Evolutionary conservation across 495 filamentous ascomycete species (phyloP), one percentile per base, ranked within the genome.

Genomic region (Tuber borchii): DNA sequence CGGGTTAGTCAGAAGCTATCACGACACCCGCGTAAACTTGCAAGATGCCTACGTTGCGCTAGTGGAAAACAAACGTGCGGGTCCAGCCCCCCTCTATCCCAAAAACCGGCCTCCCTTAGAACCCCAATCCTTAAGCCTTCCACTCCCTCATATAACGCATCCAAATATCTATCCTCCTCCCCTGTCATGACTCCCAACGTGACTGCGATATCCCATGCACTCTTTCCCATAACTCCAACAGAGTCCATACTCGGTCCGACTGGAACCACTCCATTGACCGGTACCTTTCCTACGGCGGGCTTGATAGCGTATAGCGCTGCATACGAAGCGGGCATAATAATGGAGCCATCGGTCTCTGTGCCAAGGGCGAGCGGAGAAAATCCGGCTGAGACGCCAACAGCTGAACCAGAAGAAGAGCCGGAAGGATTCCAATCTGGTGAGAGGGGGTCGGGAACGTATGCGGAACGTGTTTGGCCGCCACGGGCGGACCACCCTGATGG

Each of bases 321-420:
- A 4, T 84, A 75, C n/a, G 78, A 83, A 2, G 85, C 83, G 0
- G 87, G 85, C 2, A 72, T 73, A 20, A 86, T 71, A 31, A 87
- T 82, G 2, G 86, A 88, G 0, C 86, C 85, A 71, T 84, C 82
- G 2, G 87, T 87, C 71, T 88, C 87, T 8, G 86, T 86, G 0
- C 87, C 87, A 0, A 88, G 74, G 0, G 86, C 71, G 19, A 87
- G 72, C 0, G 86, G 83, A 3, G 84, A 81, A 39, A 85, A 86
- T n/a, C 86, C 86, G 48, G 86, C 84, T 8, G 86, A 83, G 10
- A 85, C 84, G 37, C 79, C 84, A 14, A 86, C 86, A 5, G 85
- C 87, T n/a, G 85, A 87, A 8, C 87, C 87, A 0, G 86, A 83
- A 4, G 86, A 88, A 12, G 87, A 87, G 1, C 87, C 87, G 20